phyloP scores from a whole-genome alignment of 345 rosid species.

The Hypericum perforatum region DNA sequence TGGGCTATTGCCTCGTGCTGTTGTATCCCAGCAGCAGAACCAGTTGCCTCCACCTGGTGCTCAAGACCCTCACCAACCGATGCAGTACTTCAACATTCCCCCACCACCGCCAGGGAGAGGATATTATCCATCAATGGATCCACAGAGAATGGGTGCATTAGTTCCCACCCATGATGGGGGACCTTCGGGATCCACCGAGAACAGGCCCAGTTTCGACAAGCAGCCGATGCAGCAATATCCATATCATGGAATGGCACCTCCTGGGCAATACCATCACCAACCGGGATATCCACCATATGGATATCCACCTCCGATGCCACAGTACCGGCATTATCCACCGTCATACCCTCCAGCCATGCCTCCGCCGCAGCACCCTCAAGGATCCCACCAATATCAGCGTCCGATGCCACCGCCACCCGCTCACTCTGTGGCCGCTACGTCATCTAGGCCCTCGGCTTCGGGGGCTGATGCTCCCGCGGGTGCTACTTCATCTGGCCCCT shows the following conservation, averaged over 20 bases:
- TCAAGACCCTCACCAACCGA: conserved; percentile 48
- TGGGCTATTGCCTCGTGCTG: conserved; percentile 77
- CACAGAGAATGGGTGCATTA: conserved; percentile 93
- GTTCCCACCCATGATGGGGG: conserved; percentile 60
- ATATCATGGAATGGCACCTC: conserved; percentile 36
- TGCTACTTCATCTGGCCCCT: too few species aligned
- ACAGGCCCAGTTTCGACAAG: conserved; percentile 35
- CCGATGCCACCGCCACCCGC: conserved; percentile 18
- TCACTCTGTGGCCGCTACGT: conserved; percentile 17
- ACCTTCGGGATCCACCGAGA: conserved; percentile 29
- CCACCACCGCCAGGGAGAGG: conserved; percentile 64
- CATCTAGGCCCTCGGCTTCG: conserved; percentile 6
- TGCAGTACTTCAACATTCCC: conserved; percentile 67
- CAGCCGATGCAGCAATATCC: conserved; percentile 44
- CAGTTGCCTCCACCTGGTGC: conserved; percentile 34
- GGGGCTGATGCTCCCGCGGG: not conserved
- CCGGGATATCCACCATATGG: conserved; percentile 55
- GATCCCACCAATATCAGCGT: conserved; percentile 33
- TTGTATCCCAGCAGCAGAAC: conserved; percentile 82
- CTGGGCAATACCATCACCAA: conserved; percentile 38
- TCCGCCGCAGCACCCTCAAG: conserved; percentile 29
- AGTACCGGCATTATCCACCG: conserved; percentile 55
- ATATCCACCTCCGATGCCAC: conserved; percentile 41
- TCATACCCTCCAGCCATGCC: conserved; percentile 32
- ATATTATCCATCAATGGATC: conserved; percentile 92